Conservation (phyloP, 495 filamentous ascomycete genomes). For the Tuber melanosporum region DNA sequence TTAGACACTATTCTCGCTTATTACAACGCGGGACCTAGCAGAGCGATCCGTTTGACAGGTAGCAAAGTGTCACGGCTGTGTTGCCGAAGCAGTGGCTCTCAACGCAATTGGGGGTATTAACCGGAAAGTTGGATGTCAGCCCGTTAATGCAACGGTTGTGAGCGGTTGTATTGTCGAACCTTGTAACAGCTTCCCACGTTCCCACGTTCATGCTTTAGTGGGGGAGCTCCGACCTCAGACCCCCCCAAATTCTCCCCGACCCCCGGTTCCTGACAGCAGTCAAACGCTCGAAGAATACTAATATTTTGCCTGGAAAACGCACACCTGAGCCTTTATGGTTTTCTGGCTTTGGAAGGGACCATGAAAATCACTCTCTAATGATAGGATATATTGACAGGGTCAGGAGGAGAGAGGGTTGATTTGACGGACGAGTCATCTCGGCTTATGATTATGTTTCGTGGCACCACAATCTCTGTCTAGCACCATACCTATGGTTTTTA, state of each 20-base stretch:
- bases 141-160: constrained; percentile 29
- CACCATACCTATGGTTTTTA: background rate
- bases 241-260: background rate
- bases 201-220: constrained; percentile 18
- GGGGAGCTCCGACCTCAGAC: constrained; percentile 11
- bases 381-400: background rate
- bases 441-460: background rate
- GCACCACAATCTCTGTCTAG: background rate
- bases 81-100: constrained; percentile 37
- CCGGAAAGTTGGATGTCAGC: constrained; percentile 29
- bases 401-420: background rate
- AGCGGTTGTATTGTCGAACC: constrained; percentile 26
- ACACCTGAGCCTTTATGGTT: background rate
- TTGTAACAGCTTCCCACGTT: constrained; percentile 15
- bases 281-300: background rate
- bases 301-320: background rate
- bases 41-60: constrained; percentile 32
- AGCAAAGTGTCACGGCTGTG: constrained; percentile 36
- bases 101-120: constrained; percentile 32
- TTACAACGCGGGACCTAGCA: constrained; percentile 37
- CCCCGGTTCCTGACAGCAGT: background rate
- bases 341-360: background rate
- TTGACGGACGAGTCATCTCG: background rate
- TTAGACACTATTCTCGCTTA: constrained; percentile 34
- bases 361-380: background rate